Base-by-base conservation (phyloP, 2,329 filamentous ascomycete genomes). In the Diaporthe australafricana region DNA sequence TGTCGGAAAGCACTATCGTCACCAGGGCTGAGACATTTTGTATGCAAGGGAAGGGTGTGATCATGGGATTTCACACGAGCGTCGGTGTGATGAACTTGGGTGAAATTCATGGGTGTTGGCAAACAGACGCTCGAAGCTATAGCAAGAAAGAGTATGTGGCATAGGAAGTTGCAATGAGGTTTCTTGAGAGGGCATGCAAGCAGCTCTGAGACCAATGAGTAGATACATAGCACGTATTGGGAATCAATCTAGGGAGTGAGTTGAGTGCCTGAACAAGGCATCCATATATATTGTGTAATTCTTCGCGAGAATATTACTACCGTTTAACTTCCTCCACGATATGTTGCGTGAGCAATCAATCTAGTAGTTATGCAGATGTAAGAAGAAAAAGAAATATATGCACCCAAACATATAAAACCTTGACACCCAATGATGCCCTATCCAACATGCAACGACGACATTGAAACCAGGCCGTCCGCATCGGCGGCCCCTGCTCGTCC, bases 331-430 rank as follows among this genome's bases (percentile, higher is more conserved):
- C 38, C 65, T 62, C 53, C 70, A 14, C 16, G 8, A 50, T 60
- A 14, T 30, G 55, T 50, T 72, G 70, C 70, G 70, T 66, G 70
- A 72, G 70, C 70, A 72, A 72, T 65, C 47, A 42, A 45, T 72
- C 70, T 72, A 72, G 40, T 72, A 72, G 40, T 32, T 48, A 48
- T 66, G 27, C 45, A 35, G 60, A 35, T 65, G 14, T 50, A 56
- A 53, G 45, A 68, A 40, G n/a, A 35, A 20, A 22, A 42, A 48
- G 30, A 25, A 22, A 52, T 57, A 16, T 25, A 52, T 50, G 60
- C 22, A 5, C 38, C 50, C n/a, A 56, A 50, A 40, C n/a, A n/a
- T 27, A 60, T 60, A 32, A 27, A 35, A 52, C 55, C 66, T 5
- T 63, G 65, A 55, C 27, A 57, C 67, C 53, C 6, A 22, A 17